Evolutionary conservation across 345 rosid species (phyloP).

Genomic region (Eucalyptus marginata): DNA sequence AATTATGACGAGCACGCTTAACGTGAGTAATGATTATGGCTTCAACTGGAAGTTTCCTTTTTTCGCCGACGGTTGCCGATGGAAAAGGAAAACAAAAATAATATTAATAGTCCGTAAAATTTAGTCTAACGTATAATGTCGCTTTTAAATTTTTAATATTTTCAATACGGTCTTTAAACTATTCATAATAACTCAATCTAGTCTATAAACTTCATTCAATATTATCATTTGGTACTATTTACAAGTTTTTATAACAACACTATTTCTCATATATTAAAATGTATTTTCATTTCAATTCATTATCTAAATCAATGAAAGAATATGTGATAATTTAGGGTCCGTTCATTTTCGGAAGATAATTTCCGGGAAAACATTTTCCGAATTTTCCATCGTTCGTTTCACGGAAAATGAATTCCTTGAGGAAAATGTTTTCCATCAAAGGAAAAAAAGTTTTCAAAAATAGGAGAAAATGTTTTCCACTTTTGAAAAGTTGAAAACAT

Average conservation of each 20-base stretch:
- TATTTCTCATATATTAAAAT: neutral
- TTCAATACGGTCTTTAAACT: neutral
- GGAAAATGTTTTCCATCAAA: too few species aligned
- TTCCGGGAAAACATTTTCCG: too few species aligned
- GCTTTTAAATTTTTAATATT: neutral
- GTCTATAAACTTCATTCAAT: neutral
- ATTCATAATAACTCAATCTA: neutral
- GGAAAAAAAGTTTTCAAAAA: too few species aligned
- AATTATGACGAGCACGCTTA: neutral
- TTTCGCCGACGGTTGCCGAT: neutral
- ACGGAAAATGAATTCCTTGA: too few species aligned
- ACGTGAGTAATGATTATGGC: neutral
- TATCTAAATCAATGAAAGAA: neutral
- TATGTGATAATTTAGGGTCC: neutral
- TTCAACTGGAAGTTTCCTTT: neutral
- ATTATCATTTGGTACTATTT: neutral
- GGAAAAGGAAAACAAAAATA: neutral
- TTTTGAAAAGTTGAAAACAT: too few species aligned
- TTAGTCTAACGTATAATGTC: fast-evolving
- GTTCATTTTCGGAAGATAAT: too few species aligned
- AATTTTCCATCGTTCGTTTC: too few species aligned
- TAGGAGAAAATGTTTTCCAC: too few species aligned
- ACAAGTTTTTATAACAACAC: neutral
- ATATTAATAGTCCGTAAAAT: neutral
- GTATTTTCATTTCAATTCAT: neutral